Conservation (phyloP, 2,329 filamentous ascomycete genomes). For the Exophiala dermatitidis region DNA sequence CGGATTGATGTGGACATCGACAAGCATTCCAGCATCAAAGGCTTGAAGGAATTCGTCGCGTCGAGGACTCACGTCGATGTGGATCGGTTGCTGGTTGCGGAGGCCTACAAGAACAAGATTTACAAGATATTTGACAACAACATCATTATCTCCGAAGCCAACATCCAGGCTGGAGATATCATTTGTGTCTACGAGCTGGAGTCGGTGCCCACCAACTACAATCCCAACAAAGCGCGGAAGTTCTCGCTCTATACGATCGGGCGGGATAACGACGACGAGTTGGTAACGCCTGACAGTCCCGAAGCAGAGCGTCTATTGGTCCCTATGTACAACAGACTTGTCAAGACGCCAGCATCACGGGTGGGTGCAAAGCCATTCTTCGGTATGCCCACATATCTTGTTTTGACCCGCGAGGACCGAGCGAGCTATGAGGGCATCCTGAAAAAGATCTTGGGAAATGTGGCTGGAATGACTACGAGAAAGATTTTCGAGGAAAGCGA, state of each 20-base stretch:
- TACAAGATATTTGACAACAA: slow-evolving; percentile 77
- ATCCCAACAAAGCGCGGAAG: slow-evolving; percentile 47
- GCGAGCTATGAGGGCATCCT: slow-evolving; percentile 63
- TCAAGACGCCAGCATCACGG: slow-evolving; percentile 27
- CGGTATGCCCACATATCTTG: slow-evolving; percentile 54
- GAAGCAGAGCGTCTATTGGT: slow-evolving; percentile 42
- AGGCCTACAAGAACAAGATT: slow-evolving; percentile 76
- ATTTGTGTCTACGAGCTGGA: slow-evolving; percentile 73
- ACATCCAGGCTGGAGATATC: slow-evolving; percentile 56
- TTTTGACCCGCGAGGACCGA: slow-evolving; percentile 67
- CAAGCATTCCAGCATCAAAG: slow-evolving; percentile 55
- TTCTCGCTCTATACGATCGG: slow-evolving; percentile 31
- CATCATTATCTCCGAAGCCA: slow-evolving; percentile 60
- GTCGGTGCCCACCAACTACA: slow-evolving; percentile 68
- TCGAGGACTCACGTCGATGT: slow-evolving; percentile 46
- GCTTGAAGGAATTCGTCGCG: slow-evolving; percentile 46
- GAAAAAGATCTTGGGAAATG: slow-evolving; percentile 69
- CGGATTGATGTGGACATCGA: slow-evolving; percentile 69
- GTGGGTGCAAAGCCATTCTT: slow-evolving; percentile 32
- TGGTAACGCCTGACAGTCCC: slow-evolving; percentile 38
- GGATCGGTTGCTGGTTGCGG: slow-evolving; percentile 64
- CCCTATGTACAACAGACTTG: slow-evolving; percentile 42
- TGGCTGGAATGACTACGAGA: slow-evolving; percentile 69
- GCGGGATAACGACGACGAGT: slow-evolving; percentile 35
- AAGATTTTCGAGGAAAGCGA: slow-evolving; percentile 49